Base-by-base conservation (phyloP, 345 rosid species). In the Citrus trifoliata region DNA sequence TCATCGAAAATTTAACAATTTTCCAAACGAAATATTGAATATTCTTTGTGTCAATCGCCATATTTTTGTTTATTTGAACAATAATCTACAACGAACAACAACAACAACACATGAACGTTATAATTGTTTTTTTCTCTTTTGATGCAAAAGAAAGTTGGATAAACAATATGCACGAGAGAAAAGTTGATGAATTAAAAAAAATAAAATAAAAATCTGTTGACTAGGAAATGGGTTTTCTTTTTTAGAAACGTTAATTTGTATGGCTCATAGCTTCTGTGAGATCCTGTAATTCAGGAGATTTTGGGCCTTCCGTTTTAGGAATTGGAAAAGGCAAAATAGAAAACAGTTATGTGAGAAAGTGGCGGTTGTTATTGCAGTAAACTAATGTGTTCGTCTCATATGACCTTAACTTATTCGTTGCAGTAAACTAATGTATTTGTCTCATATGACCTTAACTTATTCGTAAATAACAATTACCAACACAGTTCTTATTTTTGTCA, bases 41-140 rank as follows among this genome's bases (percentile, higher is more conserved):
- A 40, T 72, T 76, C 85, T 86, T 91, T 38, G 83, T 85, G 75
- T 89, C 88, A 42, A 90, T 35, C 38, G 82, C 88, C 95, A 53
- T 53, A 91, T 93, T 68, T 85, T 73, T 72, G 8, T 32, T 48
- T 71, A 25, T n/a, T 74, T 32, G 28, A 79, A 65, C 63, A 35
- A 38, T 76, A 35, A 38, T 76, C 38, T 46, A 24, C 27, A 67
- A 35, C 4, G 33, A 35, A 46, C 46, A 51, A 53, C 46, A 51
- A 18, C 56, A 53, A 53, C 58, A 70, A 27, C 73, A 27, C 73
- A 25, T 1, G 21, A 28, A 48, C 74, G 10, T 30, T 51, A 9
- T 13, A 38, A 66, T 53, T 53, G 4, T 1, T 38, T 1, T 38
- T 24, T 68, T 2, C 8, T 68, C 18, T 42, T 42, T 1, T 37